A percentile compares a stretch with the other conserved stretches of the same genome.
Conservation (phyloP, 306 rosid genomes). For the Trifolium subterraneum region DNA sequence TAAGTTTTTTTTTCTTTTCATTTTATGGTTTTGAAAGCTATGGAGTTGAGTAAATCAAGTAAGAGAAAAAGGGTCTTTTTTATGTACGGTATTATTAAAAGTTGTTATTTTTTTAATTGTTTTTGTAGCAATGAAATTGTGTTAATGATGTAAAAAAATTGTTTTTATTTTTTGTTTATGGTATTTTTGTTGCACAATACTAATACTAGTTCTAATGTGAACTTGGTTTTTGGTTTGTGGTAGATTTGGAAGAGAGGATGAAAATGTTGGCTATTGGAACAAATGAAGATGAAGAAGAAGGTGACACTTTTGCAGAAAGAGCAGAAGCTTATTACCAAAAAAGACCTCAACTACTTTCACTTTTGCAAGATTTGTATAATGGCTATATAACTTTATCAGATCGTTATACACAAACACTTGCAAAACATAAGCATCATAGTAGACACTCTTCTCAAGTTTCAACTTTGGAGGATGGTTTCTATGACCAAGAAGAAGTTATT, state of each 20-base stretch:
- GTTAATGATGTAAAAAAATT: constrained; percentile 38
- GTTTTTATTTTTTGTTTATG: not conserved
- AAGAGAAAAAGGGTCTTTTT: not conserved
- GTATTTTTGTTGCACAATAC: not conserved
- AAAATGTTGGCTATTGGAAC: constrained; percentile 53
- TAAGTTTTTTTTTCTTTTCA: constrained; percentile 16
- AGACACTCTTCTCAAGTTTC: constrained; percentile 67
- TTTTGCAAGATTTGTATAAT: constrained; percentile 83
- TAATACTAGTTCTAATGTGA: constrained; percentile 19
- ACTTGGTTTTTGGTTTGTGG: constrained; percentile 34
- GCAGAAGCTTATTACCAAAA: constrained; percentile 87
- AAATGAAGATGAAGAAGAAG: constrained; percentile 51
- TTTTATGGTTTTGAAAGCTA: constrained; percentile 7
- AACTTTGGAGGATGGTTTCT: constrained; percentile 47
- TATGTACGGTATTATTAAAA: constrained; percentile 32
- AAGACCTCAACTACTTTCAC: constrained; percentile 82
- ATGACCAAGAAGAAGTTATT: constrained; percentile 55
- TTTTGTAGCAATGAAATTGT: constrained; percentile 9
- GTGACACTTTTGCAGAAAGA: constrained; percentile 83
- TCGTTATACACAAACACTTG: constrained; percentile 69
- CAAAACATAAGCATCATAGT: constrained; percentile 59
- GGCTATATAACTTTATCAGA: constrained; percentile 82
- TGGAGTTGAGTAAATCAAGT: constrained; percentile 40
- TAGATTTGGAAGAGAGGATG: constrained; percentile 90
- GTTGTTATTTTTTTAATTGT: not conserved